Evolutionary conservation across 352 stramenopile genomes (phyloP).

Genomic region (Phytophthora nicotianae): DNA sequence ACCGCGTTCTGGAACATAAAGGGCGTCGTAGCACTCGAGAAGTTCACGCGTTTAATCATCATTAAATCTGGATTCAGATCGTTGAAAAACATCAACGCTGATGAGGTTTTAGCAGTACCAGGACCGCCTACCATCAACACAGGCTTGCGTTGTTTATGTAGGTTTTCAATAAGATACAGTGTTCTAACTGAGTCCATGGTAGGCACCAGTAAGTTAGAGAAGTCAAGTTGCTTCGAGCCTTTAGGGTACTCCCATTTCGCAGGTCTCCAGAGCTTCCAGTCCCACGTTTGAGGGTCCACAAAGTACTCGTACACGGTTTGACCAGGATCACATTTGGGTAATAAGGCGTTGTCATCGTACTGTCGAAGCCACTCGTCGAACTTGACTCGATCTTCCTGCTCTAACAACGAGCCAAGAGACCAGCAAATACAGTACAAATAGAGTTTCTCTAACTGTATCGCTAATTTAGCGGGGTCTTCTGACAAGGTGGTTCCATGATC

Average conservation of each 20-base stretch:
- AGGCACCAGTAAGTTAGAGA: conserved; percentile 97
- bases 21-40: conserved; percentile 96
- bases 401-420: conserved; percentile 95
- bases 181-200: conserved; percentile 98
- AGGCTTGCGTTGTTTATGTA: conserved; percentile 94
- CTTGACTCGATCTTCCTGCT: conserved; percentile 95
- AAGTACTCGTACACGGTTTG: conserved; percentile 95
- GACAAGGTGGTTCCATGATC: conserved; percentile 71
- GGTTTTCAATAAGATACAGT: conserved; percentile 90
- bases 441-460: conserved; percentile 93
- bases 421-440: conserved; percentile 97
- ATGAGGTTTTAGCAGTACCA: conserved; percentile 98
- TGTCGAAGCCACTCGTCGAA: conserved; percentile 96
- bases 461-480: conserved; percentile 71
- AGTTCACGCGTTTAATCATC: conserved; percentile 98
- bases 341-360: conserved; percentile 90
- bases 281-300: conserved; percentile 90
- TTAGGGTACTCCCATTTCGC: conserved; percentile 96
- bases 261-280: conserved; percentile 96
- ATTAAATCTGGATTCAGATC: conserved; percentile 94
- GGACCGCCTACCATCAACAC: conserved; percentile 97
- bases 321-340: conserved; percentile 90
- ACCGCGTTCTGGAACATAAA: conserved; percentile 99
- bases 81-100: conserved; percentile 97
- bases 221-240: conserved; percentile 93